A percentile compares a stretch with the other conserved stretches of the same genome.
Evolutionary conservation across 2,329 filamentous ascomycete species (phyloP).

Genomic region (Sphaerulina populicola): DNA sequence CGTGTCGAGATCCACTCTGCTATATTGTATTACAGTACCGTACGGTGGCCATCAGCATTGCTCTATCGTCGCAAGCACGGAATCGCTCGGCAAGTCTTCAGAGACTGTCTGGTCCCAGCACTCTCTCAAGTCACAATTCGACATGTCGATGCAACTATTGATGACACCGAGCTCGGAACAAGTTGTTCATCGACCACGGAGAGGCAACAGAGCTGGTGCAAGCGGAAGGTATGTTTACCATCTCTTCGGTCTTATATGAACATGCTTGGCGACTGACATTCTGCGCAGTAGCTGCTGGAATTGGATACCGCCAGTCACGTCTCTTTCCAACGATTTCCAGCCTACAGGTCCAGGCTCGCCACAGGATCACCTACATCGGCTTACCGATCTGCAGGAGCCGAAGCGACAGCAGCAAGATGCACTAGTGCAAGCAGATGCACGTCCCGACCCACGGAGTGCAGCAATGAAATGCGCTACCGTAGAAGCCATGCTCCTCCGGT

Average conservation of each 20-base stretch:
- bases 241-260: neutral
- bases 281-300: neutral
- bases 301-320: neutral
- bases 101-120: neutral
- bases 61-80: neutral
- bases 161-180: neutral
- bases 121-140: neutral
- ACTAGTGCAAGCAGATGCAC: neutral
- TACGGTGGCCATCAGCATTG: neutral
- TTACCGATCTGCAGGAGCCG: neutral
- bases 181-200: neutral
- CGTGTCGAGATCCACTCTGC: neutral
- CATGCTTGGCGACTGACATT: neutral
- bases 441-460: neutral
- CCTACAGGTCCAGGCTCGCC: neutral
- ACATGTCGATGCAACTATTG: conserved; percentile 7
- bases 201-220: neutral
- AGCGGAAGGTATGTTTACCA: neutral
- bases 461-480: neutral
- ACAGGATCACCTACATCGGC: neutral
- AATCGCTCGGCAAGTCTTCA: neutral
- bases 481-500: neutral
- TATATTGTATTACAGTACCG: neutral
- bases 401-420: neutral
- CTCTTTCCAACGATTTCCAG: neutral